Evolutionary conservation across 768 basidiomycete species (phyloP), one percentile per base, ranked within the genome.

Genomic region (Lactarius pseudohatsudake): DNA sequence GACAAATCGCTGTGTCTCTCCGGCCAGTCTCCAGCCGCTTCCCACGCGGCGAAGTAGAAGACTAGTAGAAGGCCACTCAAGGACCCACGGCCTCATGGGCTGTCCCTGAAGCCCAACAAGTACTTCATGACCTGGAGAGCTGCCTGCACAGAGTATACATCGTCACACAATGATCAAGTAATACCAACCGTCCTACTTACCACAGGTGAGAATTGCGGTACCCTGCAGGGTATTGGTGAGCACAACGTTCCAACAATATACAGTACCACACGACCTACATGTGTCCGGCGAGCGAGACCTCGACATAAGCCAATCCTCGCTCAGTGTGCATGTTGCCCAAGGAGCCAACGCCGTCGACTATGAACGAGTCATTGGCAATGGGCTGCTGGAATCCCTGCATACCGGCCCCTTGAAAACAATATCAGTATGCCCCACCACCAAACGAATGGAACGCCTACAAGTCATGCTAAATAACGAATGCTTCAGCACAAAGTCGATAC

Each of bases 351-450:
- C 86, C 87, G 62, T 89, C 87, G 61, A 91, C 83, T 62, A 90
- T 74, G 78, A 91, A 88, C 68, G 84, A 87, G 69, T 91, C 89
- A 45, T 82, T 77, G 16, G 75, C 73, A 58, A 90, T 89, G 7
- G 87, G 88, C 0, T 81, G 85, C 67, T 87, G 89, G 84, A 91
- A 91, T 0, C 90, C 90, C 77, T 91, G 90, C 64, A 78, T 36
- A 1, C 87, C 87, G 65, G 78, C 79, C 89, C 85, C 84, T 53
- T 83, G 79, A 74, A 77, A 79, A 22, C 74, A 77, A 79, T n/a
- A 32, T 41, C 15, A 63, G 60, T 8, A 45, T 45, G 16, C 15
- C 68, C 32, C 6, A 32, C 32, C 32, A 7, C 32, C 32, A 32
- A 32, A 32, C 1, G 6, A 26, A 26, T 26, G 32, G 20, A n/a